Base-by-base conservation (phyloP, 1,139 yeast genomes). In the Waltiozyma sp. region DNA sequence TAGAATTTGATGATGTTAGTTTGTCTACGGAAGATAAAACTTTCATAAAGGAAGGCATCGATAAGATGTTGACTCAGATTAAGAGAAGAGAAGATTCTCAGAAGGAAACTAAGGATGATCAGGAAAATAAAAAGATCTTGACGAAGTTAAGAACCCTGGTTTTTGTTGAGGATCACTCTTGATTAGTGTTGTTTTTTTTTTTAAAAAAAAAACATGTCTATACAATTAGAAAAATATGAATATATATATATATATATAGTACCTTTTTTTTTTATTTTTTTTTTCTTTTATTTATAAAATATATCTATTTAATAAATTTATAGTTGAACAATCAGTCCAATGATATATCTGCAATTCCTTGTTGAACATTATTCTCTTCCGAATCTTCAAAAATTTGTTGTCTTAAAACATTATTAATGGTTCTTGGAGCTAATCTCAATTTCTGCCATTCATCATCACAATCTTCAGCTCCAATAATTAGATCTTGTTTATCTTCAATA, bases 371-470 rank as follows among this genome's bases (percentile, higher is more conserved):
- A n/a, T 10, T 10, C 15, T 4, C 18, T 7, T 31, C 18, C 4
- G 4, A 5, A n/a, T 31, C 4, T 31, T 31, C 34, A 31, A 31
- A 31, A 6, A 31, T n/a, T n/a, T 31, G 16, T 1, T 19, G 28
- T 16, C 49, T 36, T 13, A 40, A 36, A 36, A 38, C 47, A 3
- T 38, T 42, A 10, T 46, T 40, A 1, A 53, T 42, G 1, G 45
- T 38, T n/a, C 54, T 48, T 19, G 57, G 55, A 18, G 44, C 38
- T 24, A 49, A 34, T 44, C 55, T 49, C 33, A 49, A 53, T 3
- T 50, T 50, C n/a, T 53, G 24, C 63, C 63, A 61, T 14, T 53
- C 62, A 2, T 51, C 57, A 18, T 55, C 54, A 24, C 51, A 40
- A 10, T 55, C 58, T 7, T 51, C 58, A 3, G 53, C 51, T 4